phyloP scores from a whole-genome alignment of 768 basidiomycete genomes.

The Cyclocybe cylindracea region DNA sequence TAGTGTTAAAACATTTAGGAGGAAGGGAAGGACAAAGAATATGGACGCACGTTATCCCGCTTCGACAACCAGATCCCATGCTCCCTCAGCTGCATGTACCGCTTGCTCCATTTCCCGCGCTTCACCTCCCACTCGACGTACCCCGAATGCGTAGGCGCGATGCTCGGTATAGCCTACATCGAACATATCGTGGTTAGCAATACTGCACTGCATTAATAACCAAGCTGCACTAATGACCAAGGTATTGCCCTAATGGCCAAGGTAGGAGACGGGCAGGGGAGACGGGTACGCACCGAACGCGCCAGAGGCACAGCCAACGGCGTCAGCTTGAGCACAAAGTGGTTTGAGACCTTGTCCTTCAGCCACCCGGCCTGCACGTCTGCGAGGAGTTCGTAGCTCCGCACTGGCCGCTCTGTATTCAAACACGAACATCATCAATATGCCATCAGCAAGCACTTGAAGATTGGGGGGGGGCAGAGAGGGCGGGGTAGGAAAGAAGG shows the following conservation, averaged over 20 bases:
- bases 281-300: conserved; percentile 49
- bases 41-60: conserved; percentile 76
- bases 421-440: no score
- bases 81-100: conserved; percentile 85
- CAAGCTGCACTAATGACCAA: no score
- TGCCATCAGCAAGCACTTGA: no score
- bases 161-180: conserved; percentile 42
- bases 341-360: conserved; percentile 76
- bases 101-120: conserved; percentile 93
- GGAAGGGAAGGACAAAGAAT: background rate
- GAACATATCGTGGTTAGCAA: background rate
- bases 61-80: conserved; percentile 88
- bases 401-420: conserved; percentile 82
- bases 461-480: no score
- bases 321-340: conserved; percentile 78
- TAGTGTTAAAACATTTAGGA: conserved; percentile 66
- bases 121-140: conserved; percentile 91
- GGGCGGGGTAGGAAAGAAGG: no score
- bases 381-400: conserved; percentile 81
- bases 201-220: no score
- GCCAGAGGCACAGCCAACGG: conserved; percentile 60
- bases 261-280: no score
- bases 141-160: conserved; percentile 47
- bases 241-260: no score
- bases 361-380: conserved; percentile 89